A percentile compares a stretch with the other conserved stretches of the same genome.
Conservation (phyloP, 108 stramenopile species). For the Schizochytrium sp. region DNA sequence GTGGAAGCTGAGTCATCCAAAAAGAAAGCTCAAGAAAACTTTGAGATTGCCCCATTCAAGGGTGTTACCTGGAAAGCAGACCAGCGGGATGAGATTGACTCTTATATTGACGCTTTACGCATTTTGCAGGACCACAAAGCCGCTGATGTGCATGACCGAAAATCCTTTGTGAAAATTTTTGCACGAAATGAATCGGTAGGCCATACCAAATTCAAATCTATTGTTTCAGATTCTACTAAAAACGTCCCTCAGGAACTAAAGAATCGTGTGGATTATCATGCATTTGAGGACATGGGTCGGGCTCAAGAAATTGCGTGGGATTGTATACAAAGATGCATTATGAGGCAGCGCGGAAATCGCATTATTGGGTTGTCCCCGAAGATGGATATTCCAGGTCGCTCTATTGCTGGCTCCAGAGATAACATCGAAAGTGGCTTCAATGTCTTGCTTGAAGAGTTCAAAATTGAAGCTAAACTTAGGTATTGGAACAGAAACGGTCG, state of each 20-base stretch:
- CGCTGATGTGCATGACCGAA: neutral
- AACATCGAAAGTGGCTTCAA: too few species aligned
- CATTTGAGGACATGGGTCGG: neutral
- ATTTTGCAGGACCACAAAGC: neutral
- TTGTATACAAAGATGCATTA: neutral
- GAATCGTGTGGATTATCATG: neutral
- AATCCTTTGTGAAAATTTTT: neutral
- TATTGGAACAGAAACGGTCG: too few species aligned
- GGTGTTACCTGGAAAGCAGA: neutral
- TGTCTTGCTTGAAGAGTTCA: too few species aligned
- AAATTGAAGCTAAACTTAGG: too few species aligned
- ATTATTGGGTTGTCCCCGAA: neutral
- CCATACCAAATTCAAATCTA: neutral
- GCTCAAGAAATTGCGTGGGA: slow-evolving; percentile 6
- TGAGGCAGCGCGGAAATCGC: neutral
- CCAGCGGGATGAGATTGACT: neutral
- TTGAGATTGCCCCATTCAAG: neutral
- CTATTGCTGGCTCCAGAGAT: neutral
- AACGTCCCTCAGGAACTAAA: neutral
- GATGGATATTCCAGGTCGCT: neutral
- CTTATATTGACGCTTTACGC: neutral
- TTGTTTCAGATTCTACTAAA: neutral
- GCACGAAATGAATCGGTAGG: neutral
- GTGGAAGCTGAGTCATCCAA: neutral
- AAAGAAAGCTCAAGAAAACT: neutral